These are phyloP conservation scores for Starmerella gropengiesseri DNA, from an alignment of 805 yeast species.

Conservation along the genomic window DNA sequence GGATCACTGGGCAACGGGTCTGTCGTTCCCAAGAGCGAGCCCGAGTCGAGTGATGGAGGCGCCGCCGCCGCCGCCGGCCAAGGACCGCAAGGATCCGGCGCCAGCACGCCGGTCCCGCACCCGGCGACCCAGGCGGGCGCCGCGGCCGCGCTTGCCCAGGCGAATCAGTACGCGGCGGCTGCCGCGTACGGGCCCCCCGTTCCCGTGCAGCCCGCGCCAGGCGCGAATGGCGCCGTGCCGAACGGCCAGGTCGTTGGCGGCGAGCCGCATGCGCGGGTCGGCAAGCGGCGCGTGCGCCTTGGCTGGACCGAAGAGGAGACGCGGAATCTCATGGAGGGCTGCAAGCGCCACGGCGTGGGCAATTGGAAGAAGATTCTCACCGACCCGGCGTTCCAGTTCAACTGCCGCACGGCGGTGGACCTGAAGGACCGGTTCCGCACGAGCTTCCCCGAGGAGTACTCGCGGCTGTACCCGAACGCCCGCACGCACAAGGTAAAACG, in stretches of 20 bases:
- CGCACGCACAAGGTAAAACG: constrained; percentile 34
- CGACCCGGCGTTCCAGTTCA: constrained; percentile 33
- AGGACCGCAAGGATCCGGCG: constrained; percentile 8
- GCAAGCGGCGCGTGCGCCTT: constrained; percentile 31
- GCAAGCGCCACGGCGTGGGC: constrained; percentile 35
- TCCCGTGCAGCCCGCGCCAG: constrained; percentile 14
- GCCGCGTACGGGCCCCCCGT: constrained; percentile 23
- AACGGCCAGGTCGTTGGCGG: constrained; percentile 8
- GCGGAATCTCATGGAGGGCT: constrained; percentile 34
- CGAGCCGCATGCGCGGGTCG: constrained; percentile 24
- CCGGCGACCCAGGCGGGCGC: constrained; percentile 14
- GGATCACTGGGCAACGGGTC: constrained; percentile 4
- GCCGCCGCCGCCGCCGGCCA: constrained; percentile 14
- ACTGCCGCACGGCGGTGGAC: constrained; percentile 38
- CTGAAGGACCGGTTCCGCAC: constrained; percentile 38
- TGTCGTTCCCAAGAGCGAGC: constrained; percentile 8
- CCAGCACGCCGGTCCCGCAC: constrained; percentile 6
- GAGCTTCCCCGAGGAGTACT: constrained; percentile 37
- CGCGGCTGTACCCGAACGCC: constrained; percentile 37
- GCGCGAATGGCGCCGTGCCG: background rate
- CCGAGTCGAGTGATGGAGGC: constrained; percentile 5
- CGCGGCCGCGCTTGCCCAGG: constrained; percentile 14
- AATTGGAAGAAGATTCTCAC: constrained; percentile 39
- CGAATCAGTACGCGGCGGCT: constrained; percentile 23
- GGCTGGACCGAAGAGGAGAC: constrained; percentile 38